A percentile compares a stretch with the other conserved stretches of the same genome.
phyloP scores from a whole-genome alignment of 164 flowering plant species.

The Macadamia tetraphylla region DNA sequence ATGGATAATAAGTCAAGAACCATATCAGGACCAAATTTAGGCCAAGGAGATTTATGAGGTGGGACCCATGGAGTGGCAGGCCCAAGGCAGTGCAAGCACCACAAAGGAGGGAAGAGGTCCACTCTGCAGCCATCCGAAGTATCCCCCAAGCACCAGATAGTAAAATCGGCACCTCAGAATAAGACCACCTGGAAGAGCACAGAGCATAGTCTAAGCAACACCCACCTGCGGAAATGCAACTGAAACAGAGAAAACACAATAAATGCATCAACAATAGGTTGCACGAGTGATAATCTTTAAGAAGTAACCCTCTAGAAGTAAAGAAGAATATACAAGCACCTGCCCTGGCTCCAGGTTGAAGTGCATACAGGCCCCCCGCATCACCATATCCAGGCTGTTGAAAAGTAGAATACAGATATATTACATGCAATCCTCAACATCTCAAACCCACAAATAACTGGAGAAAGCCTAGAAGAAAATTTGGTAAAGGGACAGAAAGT shows the following conservation, averaged over 20 bases:
- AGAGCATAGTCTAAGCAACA: constrained; percentile 12
- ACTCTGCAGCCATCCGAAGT: neutral
- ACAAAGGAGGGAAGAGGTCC: neutral
- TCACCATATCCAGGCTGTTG: constrained; percentile 75
- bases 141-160: neutral
- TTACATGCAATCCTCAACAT: neutral
- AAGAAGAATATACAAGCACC: constrained; percentile 22
- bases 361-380: constrained; percentile 53
- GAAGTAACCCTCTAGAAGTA: neutral
- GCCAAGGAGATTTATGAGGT: neutral
- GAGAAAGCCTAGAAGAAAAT: too few relatives aligned
- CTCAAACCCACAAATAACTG: neutral
- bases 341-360: constrained; percentile 49
- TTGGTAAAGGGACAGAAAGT: too few relatives aligned
- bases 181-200: constrained; percentile 8
- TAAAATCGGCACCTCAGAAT: constrained; percentile 9
- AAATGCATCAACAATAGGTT: constrained; percentile 13
- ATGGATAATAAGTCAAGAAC: neutral
- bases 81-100: neutral
- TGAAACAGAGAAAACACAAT: constrained; percentile 33
- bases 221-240: constrained; percentile 92
- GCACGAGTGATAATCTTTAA: neutral
- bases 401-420: constrained; percentile 1
- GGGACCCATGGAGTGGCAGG: neutral
- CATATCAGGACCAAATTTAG: neutral